These are phyloP conservation scores for Taiozyma onychis DNA, from an alignment of 1,139 yeast genomes.

Conservation along the genomic window DNA sequence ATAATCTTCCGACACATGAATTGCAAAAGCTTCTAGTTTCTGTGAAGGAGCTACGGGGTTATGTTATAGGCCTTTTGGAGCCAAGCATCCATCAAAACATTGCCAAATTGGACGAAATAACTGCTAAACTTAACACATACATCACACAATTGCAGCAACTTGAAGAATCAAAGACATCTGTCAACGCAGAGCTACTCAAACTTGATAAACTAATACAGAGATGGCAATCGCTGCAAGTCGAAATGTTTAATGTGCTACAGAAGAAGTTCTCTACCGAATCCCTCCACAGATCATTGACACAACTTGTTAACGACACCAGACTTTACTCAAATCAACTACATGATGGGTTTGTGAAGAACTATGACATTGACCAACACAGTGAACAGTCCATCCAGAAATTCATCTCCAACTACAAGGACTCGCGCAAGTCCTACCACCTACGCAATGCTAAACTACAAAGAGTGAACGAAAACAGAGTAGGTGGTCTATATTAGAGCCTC, in stretches of 20 bases:
- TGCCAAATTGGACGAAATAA: constrained; percentile 6
- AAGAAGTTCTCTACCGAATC: constrained; percentile 17
- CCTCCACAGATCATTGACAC: constrained; percentile 10
- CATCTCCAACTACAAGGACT: constrained; percentile 38
- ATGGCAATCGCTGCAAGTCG: constrained; percentile 21
- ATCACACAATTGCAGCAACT: constrained; percentile 7
- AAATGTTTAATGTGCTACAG: constrained; percentile 21
- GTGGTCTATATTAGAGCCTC: constrained; percentile 34
- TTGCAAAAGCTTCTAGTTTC: constrained; percentile 23
- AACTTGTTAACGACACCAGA: constrained; percentile 12
- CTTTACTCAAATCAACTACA: constrained; percentile 15
- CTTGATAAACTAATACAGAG: constrained; percentile 5
- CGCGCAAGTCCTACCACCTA: constrained; percentile 46
- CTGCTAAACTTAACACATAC: constrained; percentile 10
- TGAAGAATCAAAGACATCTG: constrained; percentile 9
- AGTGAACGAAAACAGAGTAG: constrained; percentile 63
- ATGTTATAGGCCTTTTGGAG: constrained; percentile 17
- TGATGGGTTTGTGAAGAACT: constrained; percentile 14
- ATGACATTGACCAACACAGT: constrained; percentile 14
- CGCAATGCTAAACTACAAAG: constrained; percentile 54
- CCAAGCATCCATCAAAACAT: constrained; percentile 10
- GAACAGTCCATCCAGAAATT: constrained; percentile 29
- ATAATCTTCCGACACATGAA: constrained; percentile 24
- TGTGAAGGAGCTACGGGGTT: constrained; percentile 25
- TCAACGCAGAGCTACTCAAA: constrained; percentile 8